Base-by-base conservation (phyloP, 1,284 basidiomycete genomes). In the Naganishia sp. region DNA sequence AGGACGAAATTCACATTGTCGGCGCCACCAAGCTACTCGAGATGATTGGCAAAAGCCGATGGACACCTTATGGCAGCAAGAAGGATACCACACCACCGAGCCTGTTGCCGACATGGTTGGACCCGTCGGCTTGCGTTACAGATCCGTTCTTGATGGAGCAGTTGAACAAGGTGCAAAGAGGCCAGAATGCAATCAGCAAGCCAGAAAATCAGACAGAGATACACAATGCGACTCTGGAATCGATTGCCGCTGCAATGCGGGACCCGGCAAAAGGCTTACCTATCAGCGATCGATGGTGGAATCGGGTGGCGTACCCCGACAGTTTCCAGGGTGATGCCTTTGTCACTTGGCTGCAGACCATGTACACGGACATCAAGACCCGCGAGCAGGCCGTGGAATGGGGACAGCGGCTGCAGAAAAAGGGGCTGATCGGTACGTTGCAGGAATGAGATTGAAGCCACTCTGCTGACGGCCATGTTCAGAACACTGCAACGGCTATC, bases 11-110 rank as follows among this genome's bases (percentile, higher is more conserved):
- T 18, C 87, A 92, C 25, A 83, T 97, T 42, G 82, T 91, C 21
- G 95, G 94, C 1, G 94, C 94, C 57, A 90, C 94, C 76, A 93
- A 92, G 74, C 85, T 97, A 1, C 90, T 91, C 1, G 92, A 96
- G 72, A 84, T 90, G 62, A 92, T 96, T 76, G 87, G 88, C 49
- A 88, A 87, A 74, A 82, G 88, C 56, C 86, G 90, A 18, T 93
- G 90, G 90, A 83, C 86, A 55, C 74, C 84, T 1, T 83, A 85
- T 0, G 88, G 88, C 18, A 87, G 88, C 31, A 66, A 71, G 11
- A 67, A 70, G 63, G 85, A 83, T 46, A 81, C 84, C 15, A 82
- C 85, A 6, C 84, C 87, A 4, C 84, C 89, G 28, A 84, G 87
- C 18, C 85, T 93, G 74, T 78, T 92, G 0, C 86, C 87, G 1